These are phyloP conservation scores for Tylopilus plumbeoviolaceoides DNA, from an alignment of 768 basidiomycete species.

Conservation along the genomic window DNA sequence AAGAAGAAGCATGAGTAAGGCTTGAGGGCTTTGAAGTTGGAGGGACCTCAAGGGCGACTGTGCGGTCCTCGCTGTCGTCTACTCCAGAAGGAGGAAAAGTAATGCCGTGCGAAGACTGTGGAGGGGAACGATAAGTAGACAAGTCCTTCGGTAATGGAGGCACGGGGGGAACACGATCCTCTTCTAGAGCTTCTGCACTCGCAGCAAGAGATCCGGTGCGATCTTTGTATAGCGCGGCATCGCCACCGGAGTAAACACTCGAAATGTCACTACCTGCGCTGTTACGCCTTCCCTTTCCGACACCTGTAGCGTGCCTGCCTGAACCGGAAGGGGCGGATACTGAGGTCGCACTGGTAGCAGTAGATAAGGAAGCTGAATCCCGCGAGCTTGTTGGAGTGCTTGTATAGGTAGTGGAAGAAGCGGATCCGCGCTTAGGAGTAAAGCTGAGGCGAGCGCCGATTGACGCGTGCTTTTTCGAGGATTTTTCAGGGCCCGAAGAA, in stretches of 20 bases:
- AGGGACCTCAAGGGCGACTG: constrained; percentile 51
- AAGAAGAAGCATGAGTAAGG: constrained; percentile 30
- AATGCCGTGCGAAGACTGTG: constrained; percentile 52
- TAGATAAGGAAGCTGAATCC: constrained; percentile 81
- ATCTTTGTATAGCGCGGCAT: constrained; percentile 61
- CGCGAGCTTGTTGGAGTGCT: constrained; percentile 80
- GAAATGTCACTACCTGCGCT: constrained; percentile 87
- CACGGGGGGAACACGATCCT: constrained; percentile 79
- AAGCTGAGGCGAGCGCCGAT: constrained; percentile 64
- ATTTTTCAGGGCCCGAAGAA: constrained; percentile 52
- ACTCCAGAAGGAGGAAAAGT: constrained; percentile 44
- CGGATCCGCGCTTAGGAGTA: constrained; percentile 83
- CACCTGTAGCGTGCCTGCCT: constrained; percentile 62
- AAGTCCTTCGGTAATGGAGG: constrained; percentile 91
- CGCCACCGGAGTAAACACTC: constrained; percentile 61
- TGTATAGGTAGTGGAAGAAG: constrained; percentile 83
- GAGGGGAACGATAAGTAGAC: constrained; percentile 70
- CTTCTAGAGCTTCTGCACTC: constrained; percentile 58
- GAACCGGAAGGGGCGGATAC: constrained; percentile 57
- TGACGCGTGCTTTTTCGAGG: constrained; percentile 59
- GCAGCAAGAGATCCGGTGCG: constrained; percentile 58
- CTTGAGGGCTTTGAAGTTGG: constrained; percentile 21
- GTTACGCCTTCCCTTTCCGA: constrained; percentile 64
- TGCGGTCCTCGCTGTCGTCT: constrained; percentile 48
- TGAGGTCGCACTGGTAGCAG: constrained; percentile 74